Evolutionary conservation across 495 filamentous ascomycete genomes (phyloP).

Genomic region (Letharia lupina): DNA sequence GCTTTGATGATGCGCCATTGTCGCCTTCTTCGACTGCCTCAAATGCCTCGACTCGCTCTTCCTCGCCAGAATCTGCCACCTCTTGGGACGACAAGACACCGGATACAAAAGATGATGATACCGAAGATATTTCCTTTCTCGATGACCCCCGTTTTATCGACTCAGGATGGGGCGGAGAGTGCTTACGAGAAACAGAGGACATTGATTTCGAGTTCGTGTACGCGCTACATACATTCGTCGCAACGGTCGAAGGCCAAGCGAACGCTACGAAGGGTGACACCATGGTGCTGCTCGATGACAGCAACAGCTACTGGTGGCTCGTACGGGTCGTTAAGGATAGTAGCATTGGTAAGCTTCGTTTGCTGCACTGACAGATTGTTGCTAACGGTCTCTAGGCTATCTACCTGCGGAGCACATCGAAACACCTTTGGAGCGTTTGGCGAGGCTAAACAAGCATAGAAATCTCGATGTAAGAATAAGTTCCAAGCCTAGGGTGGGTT

Average conservation of each 20-base stretch:
- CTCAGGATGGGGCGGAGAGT: conserved; percentile 64
- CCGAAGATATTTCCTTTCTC: conserved; percentile 39
- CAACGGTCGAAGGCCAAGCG: conserved; percentile 95
- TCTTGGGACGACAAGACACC: conserved; percentile 26
- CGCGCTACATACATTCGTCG: conserved; percentile 93
- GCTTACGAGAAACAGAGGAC: conserved; percentile 82
- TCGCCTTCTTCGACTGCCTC: conserved; percentile 9
- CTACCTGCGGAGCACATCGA: conserved; percentile 97
- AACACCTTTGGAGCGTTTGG: conserved; percentile 90
- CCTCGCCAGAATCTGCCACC: conserved; percentile 9
- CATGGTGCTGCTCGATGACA: conserved; percentile 99
- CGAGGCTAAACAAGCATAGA: conserved; percentile 91
- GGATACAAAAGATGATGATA: conserved; percentile 43
- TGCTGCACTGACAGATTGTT: conserved; percentile 10
- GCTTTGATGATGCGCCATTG: conserved; percentile 29
- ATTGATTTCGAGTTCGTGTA: conserved; percentile 99
- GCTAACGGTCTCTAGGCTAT: conserved; percentile 56
- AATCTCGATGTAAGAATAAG: conserved; percentile 78
- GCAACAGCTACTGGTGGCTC: conserved; percentile 99
- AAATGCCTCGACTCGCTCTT: not conserved
- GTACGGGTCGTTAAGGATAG: conserved; percentile 94
- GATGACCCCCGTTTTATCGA: conserved; percentile 52
- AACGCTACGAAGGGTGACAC: conserved; percentile 98
- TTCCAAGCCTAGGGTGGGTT: not conserved
- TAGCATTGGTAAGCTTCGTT: conserved; percentile 70